These are phyloP conservation scores for Fusarium odoratissimum DNA, from an alignment of 2,329 filamentous ascomycete genomes.

Conservation along the genomic window DNA sequence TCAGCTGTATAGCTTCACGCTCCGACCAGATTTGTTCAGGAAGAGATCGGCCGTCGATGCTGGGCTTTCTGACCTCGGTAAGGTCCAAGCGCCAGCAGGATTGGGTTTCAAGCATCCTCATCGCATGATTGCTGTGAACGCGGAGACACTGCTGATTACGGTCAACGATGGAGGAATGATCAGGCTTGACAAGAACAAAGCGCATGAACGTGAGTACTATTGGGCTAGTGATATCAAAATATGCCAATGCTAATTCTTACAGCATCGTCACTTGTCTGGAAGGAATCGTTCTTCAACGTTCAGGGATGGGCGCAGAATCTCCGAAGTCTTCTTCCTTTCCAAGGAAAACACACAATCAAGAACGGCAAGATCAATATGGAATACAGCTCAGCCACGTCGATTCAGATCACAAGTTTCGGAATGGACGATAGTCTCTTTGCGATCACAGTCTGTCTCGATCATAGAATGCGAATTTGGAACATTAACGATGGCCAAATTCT, in stretches of 20 bases:
- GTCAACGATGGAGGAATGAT: conserved; percentile 83
- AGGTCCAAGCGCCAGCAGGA: conserved; percentile 77
- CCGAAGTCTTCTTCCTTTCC: conserved; percentile 74
- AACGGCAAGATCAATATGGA: conserved; percentile 75
- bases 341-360: conserved; percentile 71
- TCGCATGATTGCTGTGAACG: conserved; percentile 78
- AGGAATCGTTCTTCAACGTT: conserved; percentile 78
- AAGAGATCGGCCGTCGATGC: conserved; percentile 76
- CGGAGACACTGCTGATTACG: conserved; percentile 81
- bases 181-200: conserved; percentile 71
- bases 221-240: not conserved
- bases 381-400: conserved; percentile 73
- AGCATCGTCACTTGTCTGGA: conserved; percentile 63
- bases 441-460: conserved; percentile 89
- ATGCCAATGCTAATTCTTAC: conserved; percentile 6
- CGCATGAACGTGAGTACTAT: conserved; percentile 57
- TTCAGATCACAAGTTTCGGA: conserved; percentile 64
- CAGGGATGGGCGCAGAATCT: conserved; percentile 77
- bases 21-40: conserved; percentile 85
- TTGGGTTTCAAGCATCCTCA: conserved; percentile 84
- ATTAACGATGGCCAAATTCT: conserved; percentile 82
- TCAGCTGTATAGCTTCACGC: conserved; percentile 83
- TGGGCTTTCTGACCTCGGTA: conserved; percentile 80
- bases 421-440: conserved; percentile 64
- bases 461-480: conserved; percentile 91